Evolutionary conservation across 768 basidiomycete genomes (phyloP).

Genomic region (Candolleomyces eurysporus): DNA sequence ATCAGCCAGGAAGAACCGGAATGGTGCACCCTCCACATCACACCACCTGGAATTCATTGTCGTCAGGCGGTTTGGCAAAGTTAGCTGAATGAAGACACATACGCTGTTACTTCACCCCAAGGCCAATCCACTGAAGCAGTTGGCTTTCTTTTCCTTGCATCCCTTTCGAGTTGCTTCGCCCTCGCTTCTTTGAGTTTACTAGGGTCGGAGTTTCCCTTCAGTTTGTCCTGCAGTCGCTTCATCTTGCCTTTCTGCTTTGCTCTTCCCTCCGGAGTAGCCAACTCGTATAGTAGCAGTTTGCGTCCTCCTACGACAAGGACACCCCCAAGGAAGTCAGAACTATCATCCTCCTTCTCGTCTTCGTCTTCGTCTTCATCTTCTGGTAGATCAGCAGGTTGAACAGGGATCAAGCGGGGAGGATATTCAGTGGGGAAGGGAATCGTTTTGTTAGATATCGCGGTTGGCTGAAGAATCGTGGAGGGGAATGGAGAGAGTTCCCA

Average conservation of each 20-base stretch:
- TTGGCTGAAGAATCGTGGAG: conserved; percentile 50
- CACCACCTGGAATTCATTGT: conserved; percentile 42
- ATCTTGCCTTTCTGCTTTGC: conserved; percentile 56
- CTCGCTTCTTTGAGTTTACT: conserved; percentile 44
- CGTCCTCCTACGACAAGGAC: conserved; percentile 69
- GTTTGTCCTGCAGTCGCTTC: conserved; percentile 46
- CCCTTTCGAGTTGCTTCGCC: conserved; percentile 57
- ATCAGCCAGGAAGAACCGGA: conserved; percentile 65
- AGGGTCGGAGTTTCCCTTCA: conserved; percentile 42
- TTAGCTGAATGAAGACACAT: conserved; percentile 21
- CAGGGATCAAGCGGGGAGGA: conserved; percentile 39
- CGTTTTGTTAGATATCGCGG: conserved; percentile 48
- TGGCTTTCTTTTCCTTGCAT: conserved; percentile 52
- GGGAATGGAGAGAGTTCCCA: conserved; percentile 48
- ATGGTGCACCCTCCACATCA: conserved; percentile 41
- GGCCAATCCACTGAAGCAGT: conserved; percentile 67
- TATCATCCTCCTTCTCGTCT: conserved; percentile 20
- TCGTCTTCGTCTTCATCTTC: conserved; percentile 14
- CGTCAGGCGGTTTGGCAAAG: neutral
- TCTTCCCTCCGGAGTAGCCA: conserved; percentile 45
- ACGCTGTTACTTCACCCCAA: conserved; percentile 74
- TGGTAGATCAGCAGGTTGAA: conserved; percentile 37
- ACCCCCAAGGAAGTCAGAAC: conserved; percentile 56
- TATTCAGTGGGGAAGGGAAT: conserved; percentile 43
- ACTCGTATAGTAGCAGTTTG: conserved; percentile 61